A percentile compares a stretch with the other conserved stretches of the same genome.
Conservation (phyloP, 2,329 filamentous ascomycete genomes). For the Calonectria hongkongensis region DNA sequence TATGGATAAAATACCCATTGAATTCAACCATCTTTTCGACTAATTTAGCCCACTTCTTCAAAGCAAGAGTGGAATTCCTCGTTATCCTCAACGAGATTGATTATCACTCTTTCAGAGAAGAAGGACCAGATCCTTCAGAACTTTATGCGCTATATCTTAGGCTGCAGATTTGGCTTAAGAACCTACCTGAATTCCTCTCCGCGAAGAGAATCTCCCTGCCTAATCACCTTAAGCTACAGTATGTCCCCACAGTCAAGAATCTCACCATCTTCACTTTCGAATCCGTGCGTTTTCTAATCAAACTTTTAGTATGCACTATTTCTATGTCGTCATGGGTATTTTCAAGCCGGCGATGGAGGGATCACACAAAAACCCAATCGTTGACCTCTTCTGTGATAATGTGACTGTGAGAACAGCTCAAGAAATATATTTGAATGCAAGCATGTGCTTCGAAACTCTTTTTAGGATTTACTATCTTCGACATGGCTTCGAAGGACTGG, state of each 20-base stretch:
- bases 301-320: constrained; percentile 8
- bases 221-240: constrained; percentile 18
- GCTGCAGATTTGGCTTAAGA: neutral
- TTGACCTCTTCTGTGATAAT: neutral
- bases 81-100: neutral
- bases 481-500: neutral
- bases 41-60: constrained; percentile 6
- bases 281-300: neutral
- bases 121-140: neutral
- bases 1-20: neutral
- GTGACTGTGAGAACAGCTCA: neutral
- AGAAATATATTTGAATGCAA: neutral
- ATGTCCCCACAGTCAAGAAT: neutral
- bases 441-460: neutral
- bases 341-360: neutral
- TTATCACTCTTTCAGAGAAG: neutral
- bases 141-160: neutral
- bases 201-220: neutral
- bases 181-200: neutral
- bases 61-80: neutral
- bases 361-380: neutral
- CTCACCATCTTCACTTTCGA: too few species aligned
- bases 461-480: constrained; percentile 11
- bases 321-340: neutral
- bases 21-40: neutral